Evolutionary conservation across 257 asterid species (phyloP), one percentile per base, ranked within the genome.

Genomic region (Rhazya stricta): DNA sequence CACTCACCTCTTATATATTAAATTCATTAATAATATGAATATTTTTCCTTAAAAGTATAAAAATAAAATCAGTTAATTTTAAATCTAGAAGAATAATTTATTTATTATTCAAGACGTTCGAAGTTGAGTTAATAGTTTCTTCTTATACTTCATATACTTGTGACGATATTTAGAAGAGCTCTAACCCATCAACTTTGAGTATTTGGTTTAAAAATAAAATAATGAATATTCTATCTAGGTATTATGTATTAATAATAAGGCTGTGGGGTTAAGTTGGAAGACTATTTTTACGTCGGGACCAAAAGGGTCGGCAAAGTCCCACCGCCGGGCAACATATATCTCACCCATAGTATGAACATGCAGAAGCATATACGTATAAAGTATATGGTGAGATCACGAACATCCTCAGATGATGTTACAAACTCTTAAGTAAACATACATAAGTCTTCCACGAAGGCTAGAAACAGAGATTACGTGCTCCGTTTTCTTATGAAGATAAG

Each of bases 401-500:
- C 69, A 58, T 43, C 67, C 76, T 46, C 13, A 36, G 58, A 30
- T 58, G 39, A 30, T 7, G 25, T 10, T n/a, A 1, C 6, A 60
- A 34, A 15, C 9, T 42, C 15, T n/a, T n/a, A 7, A 48, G 51
- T 29, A 63, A 70, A 70, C 29, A 30, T 66, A 70, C 9, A 10
- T 46, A 70, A 61, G 76, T 76, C 77, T 75, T 51, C 77, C 71
- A 39, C 27, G 27, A 30, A 45, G 51, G 41, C 71, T 21, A 51
- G 67, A 65, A 54, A 37, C 10, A 48, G 67, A 71, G 29, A 13
- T n/a, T 71, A 39, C 58, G 45, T 46, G n/a, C 45, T 39, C 46
- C 43, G 2, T 32, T 70, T 11, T 30, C 69, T 62, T 66, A 25
- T 23, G 76, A 60, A 46, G 53, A 30, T 30, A n/a, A 69, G 74